Conservation (phyloP, 352 stramenopile genomes). For the Stramenopiles sp. region DNA sequence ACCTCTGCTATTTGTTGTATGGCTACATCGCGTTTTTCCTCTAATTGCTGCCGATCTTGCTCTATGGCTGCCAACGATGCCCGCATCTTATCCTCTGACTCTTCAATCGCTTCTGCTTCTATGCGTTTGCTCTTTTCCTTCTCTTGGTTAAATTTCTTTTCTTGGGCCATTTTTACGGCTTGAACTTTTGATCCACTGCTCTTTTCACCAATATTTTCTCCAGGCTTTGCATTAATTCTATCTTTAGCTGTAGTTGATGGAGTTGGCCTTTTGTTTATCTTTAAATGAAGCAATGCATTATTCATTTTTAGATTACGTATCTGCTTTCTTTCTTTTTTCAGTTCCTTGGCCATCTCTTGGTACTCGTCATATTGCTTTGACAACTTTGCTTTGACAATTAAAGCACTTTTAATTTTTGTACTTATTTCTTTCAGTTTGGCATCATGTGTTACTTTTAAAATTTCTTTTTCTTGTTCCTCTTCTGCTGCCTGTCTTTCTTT, state of each 20-base stretch:
- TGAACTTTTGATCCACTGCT: no score
- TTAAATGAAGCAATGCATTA: no score
- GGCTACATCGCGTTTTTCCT: neutral
- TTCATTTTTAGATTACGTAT: neutral
- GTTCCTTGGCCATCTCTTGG: neutral
- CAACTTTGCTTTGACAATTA: neutral
- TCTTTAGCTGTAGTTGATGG: neutral
- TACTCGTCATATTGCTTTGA: neutral
- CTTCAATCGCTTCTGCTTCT: neutral
- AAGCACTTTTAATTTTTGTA: neutral
- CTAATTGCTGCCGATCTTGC: neutral
- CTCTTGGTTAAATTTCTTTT: neutral
- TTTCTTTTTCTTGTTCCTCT: neutral
- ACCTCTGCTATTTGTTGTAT: neutral
- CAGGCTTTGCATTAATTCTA: neutral
- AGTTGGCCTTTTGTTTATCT: no score
- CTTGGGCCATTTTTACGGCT: no score
- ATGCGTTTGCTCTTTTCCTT: neutral
- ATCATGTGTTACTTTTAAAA: no score
- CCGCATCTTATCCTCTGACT: neutral
- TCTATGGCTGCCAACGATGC: neutral
- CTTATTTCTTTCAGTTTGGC: neutral
- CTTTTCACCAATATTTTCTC: no score
- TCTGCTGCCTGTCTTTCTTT: neutral
- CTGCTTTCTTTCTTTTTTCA: neutral